Percentiles rank a stretch among this genome's conserved stretches.
phyloP scores from a whole-genome alignment of 495 filamentous ascomycete genomes.

The Penicillium desertorum region DNA sequence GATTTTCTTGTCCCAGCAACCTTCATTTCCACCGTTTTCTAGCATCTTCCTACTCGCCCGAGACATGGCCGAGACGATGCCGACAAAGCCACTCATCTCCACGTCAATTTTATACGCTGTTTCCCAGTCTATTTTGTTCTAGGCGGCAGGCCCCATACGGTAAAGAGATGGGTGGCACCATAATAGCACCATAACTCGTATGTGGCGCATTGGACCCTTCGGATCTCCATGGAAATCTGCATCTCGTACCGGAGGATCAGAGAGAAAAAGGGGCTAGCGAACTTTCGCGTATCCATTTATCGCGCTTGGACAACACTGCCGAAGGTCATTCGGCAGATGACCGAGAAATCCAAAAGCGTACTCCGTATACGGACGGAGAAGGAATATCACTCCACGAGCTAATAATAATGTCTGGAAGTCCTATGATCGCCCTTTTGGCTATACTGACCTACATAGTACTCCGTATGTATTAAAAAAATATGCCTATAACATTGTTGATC shows the following conservation, averaged over 20 bases:
- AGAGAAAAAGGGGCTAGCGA: not conserved
- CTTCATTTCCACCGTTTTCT: not conserved
- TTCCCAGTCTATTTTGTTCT: not conserved
- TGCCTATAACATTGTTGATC: not conserved
- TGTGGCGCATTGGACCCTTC: too few relatives aligned
- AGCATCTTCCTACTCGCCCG: not conserved
- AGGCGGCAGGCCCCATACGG: not conserved
- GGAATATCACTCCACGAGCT: not conserved
- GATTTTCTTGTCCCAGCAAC: not conserved
- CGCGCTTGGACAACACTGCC: not conserved
- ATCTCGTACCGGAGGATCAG: not conserved
- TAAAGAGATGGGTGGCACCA: not conserved
- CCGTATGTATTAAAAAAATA: not conserved
- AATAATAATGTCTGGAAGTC: not conserved
- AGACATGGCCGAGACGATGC: constrained; percentile 6
- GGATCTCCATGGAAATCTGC: not conserved
- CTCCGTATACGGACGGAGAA: not conserved
- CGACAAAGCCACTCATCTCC: not conserved
- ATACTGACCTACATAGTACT: not conserved
- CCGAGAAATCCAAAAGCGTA: not conserved
- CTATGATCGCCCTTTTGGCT: not conserved
- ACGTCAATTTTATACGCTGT: not conserved
- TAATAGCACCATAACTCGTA: too few relatives aligned
- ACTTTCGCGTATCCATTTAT: not conserved
- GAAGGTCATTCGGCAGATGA: not conserved